phyloP scores from a whole-genome alignment of 495 filamentous ascomycete genomes.

The Penicillium nucicola region DNA sequence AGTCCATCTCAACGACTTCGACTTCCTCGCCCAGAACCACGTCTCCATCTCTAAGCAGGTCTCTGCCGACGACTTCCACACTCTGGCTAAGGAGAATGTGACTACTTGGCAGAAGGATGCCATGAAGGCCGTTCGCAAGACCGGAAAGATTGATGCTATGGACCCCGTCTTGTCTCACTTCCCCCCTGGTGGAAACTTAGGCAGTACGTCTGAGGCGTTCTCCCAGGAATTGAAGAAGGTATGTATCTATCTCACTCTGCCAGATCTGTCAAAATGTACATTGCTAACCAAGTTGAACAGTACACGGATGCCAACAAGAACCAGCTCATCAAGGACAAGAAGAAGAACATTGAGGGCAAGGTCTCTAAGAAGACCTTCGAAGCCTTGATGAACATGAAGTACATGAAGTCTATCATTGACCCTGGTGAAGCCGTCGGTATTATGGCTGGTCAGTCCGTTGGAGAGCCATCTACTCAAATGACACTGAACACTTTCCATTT shows the following conservation, averaged over 20 bases:
- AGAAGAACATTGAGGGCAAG: slow-evolving; percentile 51
- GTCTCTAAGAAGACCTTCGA: slow-evolving; percentile 74
- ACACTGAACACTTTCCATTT: slow-evolving; percentile 99
- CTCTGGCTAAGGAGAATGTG: slow-evolving; percentile 51
- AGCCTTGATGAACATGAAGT: slow-evolving; percentile 82
- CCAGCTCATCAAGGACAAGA: slow-evolving; percentile 74
- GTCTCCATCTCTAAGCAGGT: slow-evolving; percentile 53
- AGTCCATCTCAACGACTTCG: slow-evolving; percentile 86
- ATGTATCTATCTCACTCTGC: slow-evolving; percentile 13
- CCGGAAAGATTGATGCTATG: slow-evolving; percentile 59
- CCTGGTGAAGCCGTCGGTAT: slow-evolving; percentile 98
- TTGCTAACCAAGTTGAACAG: slow-evolving; percentile 29
- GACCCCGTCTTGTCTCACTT: slow-evolving; percentile 75
- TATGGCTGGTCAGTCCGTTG: slow-evolving; percentile 92
- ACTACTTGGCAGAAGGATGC: slow-evolving; percentile 63
- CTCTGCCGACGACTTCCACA: slow-evolving; percentile 45
- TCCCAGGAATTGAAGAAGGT: slow-evolving; percentile 58
- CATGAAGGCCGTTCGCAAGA: slow-evolving; percentile 75
- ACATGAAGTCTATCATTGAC: slow-evolving; percentile 88
- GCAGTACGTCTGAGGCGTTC: slow-evolving; percentile 88
- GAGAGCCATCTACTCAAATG: slow-evolving; percentile 98
- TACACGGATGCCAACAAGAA: slow-evolving; percentile 79
- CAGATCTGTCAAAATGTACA: not conserved
- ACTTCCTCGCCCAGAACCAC: slow-evolving; percentile 82
- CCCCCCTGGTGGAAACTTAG: slow-evolving; percentile 71